Evolutionary conservation across 2,329 filamentous ascomycete genomes (phyloP).

Genomic region (Fusarium chuoi): DNA sequence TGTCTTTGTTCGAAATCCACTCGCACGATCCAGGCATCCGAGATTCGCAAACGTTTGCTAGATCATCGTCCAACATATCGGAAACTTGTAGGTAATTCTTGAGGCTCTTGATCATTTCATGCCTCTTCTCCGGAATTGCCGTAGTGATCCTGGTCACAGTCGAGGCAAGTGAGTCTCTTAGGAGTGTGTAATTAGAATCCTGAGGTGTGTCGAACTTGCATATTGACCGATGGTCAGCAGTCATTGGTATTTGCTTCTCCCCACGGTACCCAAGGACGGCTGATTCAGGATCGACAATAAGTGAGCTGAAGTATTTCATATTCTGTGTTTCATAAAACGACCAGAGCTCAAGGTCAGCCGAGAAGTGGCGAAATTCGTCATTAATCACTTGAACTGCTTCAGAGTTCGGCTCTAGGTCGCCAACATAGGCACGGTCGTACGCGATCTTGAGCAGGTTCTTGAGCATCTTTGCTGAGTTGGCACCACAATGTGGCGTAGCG

Average conservation of each 20-base stretch:
- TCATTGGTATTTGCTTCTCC: constrained; percentile 51
- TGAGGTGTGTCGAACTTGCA: constrained; percentile 52
- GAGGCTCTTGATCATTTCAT: constrained; percentile 8
- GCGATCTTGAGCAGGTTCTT: constrained; percentile 50
- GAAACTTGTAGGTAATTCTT: constrained; percentile 24
- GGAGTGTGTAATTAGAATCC: constrained; percentile 52
- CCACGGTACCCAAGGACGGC: constrained; percentile 54
- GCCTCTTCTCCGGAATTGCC: constrained; percentile 5
- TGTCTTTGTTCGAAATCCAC: constrained; percentile 26
- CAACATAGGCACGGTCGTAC: constrained; percentile 49
- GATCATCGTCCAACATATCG: constrained; percentile 23
- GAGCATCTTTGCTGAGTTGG: constrained; percentile 50
- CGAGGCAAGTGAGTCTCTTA: constrained; percentile 46
- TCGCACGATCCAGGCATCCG: constrained; percentile 23
- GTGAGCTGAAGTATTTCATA: constrained; percentile 22
- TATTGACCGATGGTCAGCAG: constrained; percentile 55
- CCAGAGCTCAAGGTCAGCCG: constrained; percentile 49
- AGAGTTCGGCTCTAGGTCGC: constrained; percentile 52
- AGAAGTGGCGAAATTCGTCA: constrained; percentile 55
- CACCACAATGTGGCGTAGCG: constrained; percentile 54
- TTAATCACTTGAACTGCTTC: constrained; percentile 53
- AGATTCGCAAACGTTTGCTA: constrained; percentile 12
- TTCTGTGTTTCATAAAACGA: constrained; percentile 59
- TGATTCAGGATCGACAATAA: constrained; percentile 53
- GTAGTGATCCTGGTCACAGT: constrained; percentile 21